phyloP scores from a whole-genome alignment of 331 rosid genomes.

The Telfairia occidentalis region DNA sequence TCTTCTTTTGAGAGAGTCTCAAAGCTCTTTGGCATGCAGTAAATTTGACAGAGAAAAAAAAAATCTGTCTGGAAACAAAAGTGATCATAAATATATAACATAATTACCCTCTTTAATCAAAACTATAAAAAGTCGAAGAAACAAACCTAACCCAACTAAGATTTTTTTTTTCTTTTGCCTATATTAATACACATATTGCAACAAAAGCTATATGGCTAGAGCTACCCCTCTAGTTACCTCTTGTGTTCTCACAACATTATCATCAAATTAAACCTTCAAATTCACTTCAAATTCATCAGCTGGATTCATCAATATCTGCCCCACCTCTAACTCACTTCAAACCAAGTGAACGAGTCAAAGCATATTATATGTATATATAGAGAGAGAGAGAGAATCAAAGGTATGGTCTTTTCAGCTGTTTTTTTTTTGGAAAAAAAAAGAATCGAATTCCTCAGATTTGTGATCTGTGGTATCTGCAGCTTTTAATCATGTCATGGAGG shows the following conservation, averaged over 20 bases:
- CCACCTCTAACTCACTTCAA: neutral
- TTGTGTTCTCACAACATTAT: neutral
- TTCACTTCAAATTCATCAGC: neutral
- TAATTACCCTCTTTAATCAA: slow-evolving; percentile 1
- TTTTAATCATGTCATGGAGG: slow-evolving; percentile 7
- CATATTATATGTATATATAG: neutral
- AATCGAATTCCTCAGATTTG: neutral
- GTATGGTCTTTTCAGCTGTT: neutral
- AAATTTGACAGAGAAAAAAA: neutral
- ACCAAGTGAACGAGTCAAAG: neutral
- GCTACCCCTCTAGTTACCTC: neutral
- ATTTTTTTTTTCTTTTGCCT: neutral
- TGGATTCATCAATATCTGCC: neutral
- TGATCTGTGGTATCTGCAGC: neutral
- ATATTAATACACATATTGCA: neutral
- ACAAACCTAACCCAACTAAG: neutral
- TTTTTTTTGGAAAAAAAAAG: neutral
- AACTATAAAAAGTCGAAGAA: neutral
- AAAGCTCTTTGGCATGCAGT: neutral
- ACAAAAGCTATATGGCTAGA: neutral
- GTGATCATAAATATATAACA: neutral
- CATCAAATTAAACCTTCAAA: slow-evolving; percentile 1
- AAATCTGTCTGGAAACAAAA: neutral
- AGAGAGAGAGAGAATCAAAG: neutral
- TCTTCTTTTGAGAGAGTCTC: neutral